Percentiles rank a stretch among this genome's conserved stretches.
Evolutionary conservation across 1,139 yeast species (phyloP).

Genomic region (Suhomyces kunorum): DNA sequence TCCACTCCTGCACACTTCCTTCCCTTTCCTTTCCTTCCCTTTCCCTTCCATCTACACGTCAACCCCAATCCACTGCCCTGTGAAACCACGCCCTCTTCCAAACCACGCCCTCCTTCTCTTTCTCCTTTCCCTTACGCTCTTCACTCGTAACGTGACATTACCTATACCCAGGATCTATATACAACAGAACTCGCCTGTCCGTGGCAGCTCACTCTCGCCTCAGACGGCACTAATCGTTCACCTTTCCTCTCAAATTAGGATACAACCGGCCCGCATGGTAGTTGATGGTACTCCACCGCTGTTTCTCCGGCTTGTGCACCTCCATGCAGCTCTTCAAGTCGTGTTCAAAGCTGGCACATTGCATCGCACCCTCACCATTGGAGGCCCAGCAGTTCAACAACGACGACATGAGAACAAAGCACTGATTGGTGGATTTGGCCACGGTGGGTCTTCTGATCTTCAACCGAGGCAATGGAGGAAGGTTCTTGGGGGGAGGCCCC

Average conservation of each 20-base stretch:
- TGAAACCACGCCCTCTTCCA: not conserved
- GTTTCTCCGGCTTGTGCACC: constrained; percentile 48
- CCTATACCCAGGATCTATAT: constrained; percentile 5
- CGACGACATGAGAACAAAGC: constrained; percentile 80
- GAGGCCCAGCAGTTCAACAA: constrained; percentile 96
- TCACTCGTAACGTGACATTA: constrained; percentile 7
- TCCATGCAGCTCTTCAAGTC: constrained; percentile 52
- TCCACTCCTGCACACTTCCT: not conserved
- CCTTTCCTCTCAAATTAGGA: constrained; percentile 74
- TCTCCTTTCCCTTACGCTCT: not conserved
- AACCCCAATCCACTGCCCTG: not conserved
- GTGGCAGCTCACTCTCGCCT: constrained; percentile 1
- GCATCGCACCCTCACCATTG: constrained; percentile 77
- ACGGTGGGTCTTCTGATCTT: constrained; percentile 67
- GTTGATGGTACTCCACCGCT: constrained; percentile 57
- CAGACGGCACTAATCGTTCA: constrained; percentile 55
- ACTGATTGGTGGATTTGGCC: constrained; percentile 64
- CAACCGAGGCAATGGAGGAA: constrained; percentile 78
- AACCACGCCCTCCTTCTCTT: no score
- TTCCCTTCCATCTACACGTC: not conserved
- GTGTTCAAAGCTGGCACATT: constrained; percentile 63
- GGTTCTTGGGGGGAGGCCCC: constrained; percentile 33
- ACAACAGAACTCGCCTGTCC: constrained; percentile 3
- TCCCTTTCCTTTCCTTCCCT: not conserved
- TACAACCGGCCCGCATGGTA: constrained; percentile 83